Conservation (phyloP, 805 yeast genomes). For the Wickerhamiella sorbophila region DNA sequence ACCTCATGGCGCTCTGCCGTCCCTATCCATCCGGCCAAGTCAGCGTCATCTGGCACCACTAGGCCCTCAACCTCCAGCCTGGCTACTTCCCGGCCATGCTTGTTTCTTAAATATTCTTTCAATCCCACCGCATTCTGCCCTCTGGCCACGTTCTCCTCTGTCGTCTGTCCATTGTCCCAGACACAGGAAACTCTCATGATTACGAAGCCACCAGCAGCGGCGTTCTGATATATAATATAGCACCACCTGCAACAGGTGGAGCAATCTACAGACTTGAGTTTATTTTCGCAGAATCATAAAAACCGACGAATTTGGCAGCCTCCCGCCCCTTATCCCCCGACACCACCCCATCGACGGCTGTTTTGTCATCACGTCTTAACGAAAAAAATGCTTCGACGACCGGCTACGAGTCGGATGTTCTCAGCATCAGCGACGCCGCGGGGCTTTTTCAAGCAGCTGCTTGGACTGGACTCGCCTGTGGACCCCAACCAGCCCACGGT, state of each 20-base stretch:
- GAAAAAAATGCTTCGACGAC: not conserved
- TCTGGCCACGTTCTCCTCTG: not conserved
- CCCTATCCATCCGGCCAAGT: not conserved
- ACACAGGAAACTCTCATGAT: not conserved
- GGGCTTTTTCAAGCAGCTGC: constrained; percentile 16
- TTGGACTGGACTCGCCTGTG: constrained; percentile 15
- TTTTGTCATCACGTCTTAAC: not conserved
- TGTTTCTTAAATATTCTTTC: no score
- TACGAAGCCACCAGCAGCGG: no score
- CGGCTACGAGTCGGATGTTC: constrained; percentile 1
- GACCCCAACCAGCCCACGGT: constrained; percentile 36
- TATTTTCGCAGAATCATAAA: no score
- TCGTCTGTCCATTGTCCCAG: not conserved
- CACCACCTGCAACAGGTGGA: no score
- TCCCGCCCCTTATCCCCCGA: no score
- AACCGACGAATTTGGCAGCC: no score
- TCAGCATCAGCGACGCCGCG: constrained; percentile 3
- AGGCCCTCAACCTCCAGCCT: not conserved
- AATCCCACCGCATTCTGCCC: not conserved
- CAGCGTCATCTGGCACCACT: not conserved
- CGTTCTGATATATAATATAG: no score
- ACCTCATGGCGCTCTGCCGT: not conserved
- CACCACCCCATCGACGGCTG: no score
- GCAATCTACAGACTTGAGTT: no score
- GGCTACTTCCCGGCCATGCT: not conserved